These are phyloP conservation scores for Prunus fruticosa DNA, from an alignment of 306 rosid genomes.

Conservation along the genomic window DNA sequence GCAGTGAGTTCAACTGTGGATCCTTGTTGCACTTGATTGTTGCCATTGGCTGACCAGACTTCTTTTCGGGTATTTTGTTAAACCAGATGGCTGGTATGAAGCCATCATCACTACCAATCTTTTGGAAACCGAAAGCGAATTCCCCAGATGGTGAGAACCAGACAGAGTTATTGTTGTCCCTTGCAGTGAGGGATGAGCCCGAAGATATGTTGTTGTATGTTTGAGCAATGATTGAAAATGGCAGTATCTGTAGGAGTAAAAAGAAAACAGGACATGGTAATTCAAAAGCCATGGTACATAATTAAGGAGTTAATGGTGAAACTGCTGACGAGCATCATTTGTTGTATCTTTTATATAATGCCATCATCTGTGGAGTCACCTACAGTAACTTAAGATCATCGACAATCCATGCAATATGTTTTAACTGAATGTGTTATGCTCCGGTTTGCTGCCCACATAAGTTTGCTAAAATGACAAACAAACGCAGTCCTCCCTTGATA, in stretches of 20 bases:
- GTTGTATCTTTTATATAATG: background rate
- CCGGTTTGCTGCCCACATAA: background rate
- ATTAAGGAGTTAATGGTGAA: background rate
- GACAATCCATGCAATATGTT: background rate
- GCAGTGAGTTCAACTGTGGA: background rate
- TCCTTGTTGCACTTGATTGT: background rate
- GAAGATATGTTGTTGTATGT: too few species aligned
- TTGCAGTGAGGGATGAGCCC: too few species aligned
- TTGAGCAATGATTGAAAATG: too few species aligned
- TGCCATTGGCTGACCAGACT: constrained; percentile 1
- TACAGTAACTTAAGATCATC: background rate
- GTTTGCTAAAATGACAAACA: background rate
- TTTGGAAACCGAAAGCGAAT: constrained; percentile 43
- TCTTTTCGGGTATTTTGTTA: too few species aligned
- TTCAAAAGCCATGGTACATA: background rate
- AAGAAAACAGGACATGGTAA: background rate
- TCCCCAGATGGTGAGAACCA: constrained; percentile 27
- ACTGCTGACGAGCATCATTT: background rate
- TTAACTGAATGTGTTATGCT: background rate
- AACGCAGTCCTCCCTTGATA: background rate
- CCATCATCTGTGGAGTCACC: background rate
- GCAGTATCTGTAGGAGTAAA: too few species aligned
- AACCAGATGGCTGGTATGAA: constrained; percentile 38
- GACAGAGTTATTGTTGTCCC: too few species aligned
- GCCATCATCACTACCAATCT: constrained; percentile 17